A percentile compares a stretch with the other conserved stretches of the same genome.
These are phyloP conservation scores for Fonsecaea nubica DNA, from an alignment of 2,329 filamentous ascomycete genomes.

Conservation along the genomic window DNA sequence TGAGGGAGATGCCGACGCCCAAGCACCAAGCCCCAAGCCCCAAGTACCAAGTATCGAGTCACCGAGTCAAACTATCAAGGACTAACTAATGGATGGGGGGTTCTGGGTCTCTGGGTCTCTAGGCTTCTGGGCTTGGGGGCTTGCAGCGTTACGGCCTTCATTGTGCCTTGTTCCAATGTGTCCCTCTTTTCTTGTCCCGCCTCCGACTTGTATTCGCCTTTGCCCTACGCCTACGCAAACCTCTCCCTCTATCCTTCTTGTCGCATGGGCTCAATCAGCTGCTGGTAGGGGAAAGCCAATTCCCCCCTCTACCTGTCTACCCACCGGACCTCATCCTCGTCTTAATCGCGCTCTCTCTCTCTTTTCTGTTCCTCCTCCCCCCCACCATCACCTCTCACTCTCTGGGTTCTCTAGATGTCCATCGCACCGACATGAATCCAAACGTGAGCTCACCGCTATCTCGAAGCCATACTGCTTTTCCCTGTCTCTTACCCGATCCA, in stretches of 20 bases:
- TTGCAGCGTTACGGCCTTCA: no score
- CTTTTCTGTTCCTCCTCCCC: neutral
- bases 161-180: neutral
- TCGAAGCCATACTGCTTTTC: constrained; percentile 28
- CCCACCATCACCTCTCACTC: constrained; percentile 10
- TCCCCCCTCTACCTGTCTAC: neutral
- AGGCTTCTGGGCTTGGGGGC: neutral
- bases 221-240: neutral
- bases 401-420: constrained; percentile 22
- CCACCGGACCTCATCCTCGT: constrained; percentile 6
- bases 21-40: neutral
- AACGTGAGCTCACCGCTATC: constrained; percentile 25
- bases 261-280: neutral
- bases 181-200: constrained; percentile 11
- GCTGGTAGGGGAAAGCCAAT: neutral
- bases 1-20: neutral
- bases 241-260: neutral
- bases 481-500: constrained; percentile 26
- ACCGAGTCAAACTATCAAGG: neutral
- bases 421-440: constrained; percentile 30
- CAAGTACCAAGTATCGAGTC: neutral
- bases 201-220: constrained; percentile 18
- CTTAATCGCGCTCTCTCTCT: constrained; percentile 10
- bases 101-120: neutral
- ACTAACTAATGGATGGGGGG: neutral